Base-by-base conservation (phyloP, 352 stramenopile species). In the Phytophthora tentaculata region DNA sequence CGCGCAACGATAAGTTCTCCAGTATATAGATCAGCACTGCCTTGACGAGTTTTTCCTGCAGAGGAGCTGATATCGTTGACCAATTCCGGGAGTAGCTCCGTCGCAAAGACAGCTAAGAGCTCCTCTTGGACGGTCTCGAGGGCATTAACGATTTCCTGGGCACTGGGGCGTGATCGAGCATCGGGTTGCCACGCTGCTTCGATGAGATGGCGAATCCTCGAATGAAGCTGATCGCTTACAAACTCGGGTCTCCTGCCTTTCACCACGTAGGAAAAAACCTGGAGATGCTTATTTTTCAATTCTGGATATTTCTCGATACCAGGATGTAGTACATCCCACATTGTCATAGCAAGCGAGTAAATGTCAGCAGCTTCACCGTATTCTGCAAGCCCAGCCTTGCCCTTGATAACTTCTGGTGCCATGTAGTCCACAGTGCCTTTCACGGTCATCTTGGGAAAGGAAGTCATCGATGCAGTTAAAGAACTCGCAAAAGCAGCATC, bases 341-440 rank as follows among this genome's bases (percentile, higher is more conserved):
- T 81, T 16, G 84, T 93, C 48, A 94, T 86, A 16, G 70, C 86
- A 20, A 95, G 61, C 20, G 81, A 82, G 61, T 92, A 95, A 37
- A 95, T 73, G 44, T 94, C 88, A 0, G 86, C 84, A 28, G 80
- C 79, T 49, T 94, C 81, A 17, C 63, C 82, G 58, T 94, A 96
- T 17, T 48, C 26, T 3, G 79, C 81, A 2, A 81, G 12, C 0
- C 81, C 84, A 3, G 65, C 75, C 22, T 80, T 79, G n/a, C 84
- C 82, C 7, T 92, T 83, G 56, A 95, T 91, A 56, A 95, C 74
- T 39, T 95, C 86, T 3, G 85, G 85, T 6, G 87, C 85, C 87
- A 95, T 95, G 69, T 92, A 93, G 44, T 89, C 77, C 3, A 90
- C 84, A 0, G 86, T 93, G 3, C 86, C 86, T 51, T 85, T 79